Base-by-base conservation (phyloP, 2,329 filamentous ascomycete species). In the Pyrenophora seminiperda region DNA sequence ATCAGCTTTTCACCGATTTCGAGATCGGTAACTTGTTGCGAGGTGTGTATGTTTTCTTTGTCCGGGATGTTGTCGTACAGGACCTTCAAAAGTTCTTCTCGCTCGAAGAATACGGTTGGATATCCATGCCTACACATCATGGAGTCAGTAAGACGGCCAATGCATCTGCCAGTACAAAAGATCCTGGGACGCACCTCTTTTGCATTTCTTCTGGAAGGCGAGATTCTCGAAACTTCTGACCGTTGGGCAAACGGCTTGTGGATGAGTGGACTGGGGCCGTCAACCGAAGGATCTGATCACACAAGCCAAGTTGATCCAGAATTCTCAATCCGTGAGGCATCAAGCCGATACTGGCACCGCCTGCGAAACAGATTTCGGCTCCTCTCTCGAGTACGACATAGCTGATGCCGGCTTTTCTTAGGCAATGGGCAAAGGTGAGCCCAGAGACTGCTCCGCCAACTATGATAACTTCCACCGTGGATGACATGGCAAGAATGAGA, bases 271-370 rank as follows among this genome's bases (percentile, higher is more conserved):
- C n/a, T n/a, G n/a, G n/a, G n/a, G n/a, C 24, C 5, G 17, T 43
- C 38, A 44, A 14, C 3, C 14, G 10, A 13, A n/a, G 11, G 9
- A 59, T 48, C 5, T 29, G 17, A 0, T 56, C 41, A 4, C 39
- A 42, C 24, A 43, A 55, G 9, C 56, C 61, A 1, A 66, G 29
- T 19, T 66, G 61, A 40, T 63, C 63, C 9, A 66, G 30, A 5
- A 66, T 56, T 4, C 59, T 45, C 7, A 20, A 29, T 3, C 56
- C 59, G 15, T 61, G 59, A 4, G 56, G 53, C 5, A 56, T 53
- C 14, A 64, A 34, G 1, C 50, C 62, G 19, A 66, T 58, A 7
- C 48, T 57, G 6, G 62, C 62, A 5, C 61, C 63, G n/a, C n/a
- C n/a, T n/a, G n/a, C n/a, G n/a, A n/a, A n/a, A n/a, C n/a, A n/a